These are phyloP conservation scores for Eimeria acervulina DNA, from an alignment of 169 alveolate species.

Conservation along the genomic window DNA sequence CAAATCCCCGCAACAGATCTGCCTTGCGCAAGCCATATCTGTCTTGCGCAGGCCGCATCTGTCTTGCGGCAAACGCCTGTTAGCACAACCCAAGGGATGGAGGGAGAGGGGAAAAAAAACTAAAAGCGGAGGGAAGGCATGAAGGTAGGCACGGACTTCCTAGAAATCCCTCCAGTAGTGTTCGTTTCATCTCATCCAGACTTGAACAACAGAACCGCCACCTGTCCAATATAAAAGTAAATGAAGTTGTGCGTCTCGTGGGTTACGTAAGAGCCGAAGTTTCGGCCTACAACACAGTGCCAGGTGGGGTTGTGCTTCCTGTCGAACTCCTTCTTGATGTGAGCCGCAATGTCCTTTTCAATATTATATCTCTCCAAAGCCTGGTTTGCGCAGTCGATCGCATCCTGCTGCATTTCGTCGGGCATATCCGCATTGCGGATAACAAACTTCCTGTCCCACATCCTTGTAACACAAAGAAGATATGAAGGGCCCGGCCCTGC, in stretches of 20 bases:
- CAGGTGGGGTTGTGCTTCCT: slow-evolving; percentile 99
- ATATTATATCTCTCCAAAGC: slow-evolving; percentile 97
- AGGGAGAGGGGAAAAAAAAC: not conserved
- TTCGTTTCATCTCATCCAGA: slow-evolving; percentile 94
- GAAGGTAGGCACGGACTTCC: not conserved
- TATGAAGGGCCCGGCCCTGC: not conserved
- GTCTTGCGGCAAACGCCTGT: not conserved
- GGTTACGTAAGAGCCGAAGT: slow-evolving; percentile 99
- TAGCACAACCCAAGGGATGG: not conserved
- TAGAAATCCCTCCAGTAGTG: not conserved
- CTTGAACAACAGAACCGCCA: slow-evolving; percentile 98
- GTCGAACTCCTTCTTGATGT: slow-evolving; percentile 99
- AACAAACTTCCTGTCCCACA: slow-evolving; percentile 88
- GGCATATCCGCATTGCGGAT: slow-evolving; percentile 99
- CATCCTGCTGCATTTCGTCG: slow-evolving; percentile 99
- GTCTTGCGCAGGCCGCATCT: no score
- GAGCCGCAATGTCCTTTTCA: slow-evolving; percentile 99
- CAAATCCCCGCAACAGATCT: not conserved
- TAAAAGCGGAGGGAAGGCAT: not conserved
- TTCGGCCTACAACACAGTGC: slow-evolving; percentile 99
- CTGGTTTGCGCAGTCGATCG: slow-evolving; percentile 98
- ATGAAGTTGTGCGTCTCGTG: slow-evolving; percentile 99
- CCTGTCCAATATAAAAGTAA: slow-evolving; percentile 99
- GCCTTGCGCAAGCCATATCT: not conserved
- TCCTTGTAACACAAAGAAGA: not conserved